Percentiles rank a stretch among this genome's conserved stretches.
phyloP scores from a whole-genome alignment of 2,329 filamentous ascomycete genomes.

The Epichloe typhina region DNA sequence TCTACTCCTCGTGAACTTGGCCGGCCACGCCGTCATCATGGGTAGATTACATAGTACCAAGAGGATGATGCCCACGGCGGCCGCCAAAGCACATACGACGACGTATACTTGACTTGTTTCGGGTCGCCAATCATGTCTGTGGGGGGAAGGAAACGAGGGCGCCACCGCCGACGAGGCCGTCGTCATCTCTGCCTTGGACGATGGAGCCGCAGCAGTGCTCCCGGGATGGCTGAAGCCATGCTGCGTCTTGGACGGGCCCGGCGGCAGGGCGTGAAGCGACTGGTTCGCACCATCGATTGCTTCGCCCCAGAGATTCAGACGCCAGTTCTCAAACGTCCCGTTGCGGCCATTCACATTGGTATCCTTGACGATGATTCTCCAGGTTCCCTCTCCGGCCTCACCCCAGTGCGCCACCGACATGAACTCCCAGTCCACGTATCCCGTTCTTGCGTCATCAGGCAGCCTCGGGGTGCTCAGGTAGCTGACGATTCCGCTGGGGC shows the following conservation, averaged over 20 bases:
- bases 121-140: not conserved
- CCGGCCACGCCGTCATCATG: not conserved
- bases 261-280: not conserved
- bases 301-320: not conserved
- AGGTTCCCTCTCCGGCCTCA: not conserved
- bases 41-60: not conserved
- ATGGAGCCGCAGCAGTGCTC: no score
- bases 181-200: not conserved
- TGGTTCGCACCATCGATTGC: not conserved
- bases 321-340: not conserved
- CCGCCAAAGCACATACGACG: not conserved
- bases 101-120: not conserved
- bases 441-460: not conserved
- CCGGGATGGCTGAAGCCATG: not conserved
- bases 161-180: not conserved
- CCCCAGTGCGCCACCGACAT: not conserved
- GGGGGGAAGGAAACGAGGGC: not conserved
- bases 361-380: not conserved
- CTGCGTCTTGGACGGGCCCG: not conserved
- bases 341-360: not conserved
- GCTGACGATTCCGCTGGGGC: not conserved
- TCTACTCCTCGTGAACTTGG: not conserved
- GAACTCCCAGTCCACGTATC: not conserved
- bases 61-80: not conserved
- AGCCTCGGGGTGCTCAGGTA: not conserved